Evolutionary conservation across 148 eudicot genomes (phyloP), one percentile per base, ranked within the genome.

Genomic region (Vaccinium myrtillus): DNA sequence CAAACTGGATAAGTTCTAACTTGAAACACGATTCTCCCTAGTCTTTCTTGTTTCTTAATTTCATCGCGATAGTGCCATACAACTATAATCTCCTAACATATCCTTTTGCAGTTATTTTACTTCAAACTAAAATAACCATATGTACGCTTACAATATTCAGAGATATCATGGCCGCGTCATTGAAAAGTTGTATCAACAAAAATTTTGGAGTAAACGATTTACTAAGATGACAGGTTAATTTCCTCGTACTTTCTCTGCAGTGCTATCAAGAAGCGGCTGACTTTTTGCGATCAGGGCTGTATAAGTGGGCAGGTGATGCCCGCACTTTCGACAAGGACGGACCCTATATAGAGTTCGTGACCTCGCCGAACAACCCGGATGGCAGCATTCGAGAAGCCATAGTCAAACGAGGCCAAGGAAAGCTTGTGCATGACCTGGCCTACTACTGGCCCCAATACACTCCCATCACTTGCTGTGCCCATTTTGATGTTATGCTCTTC

Each of bases 361-460:
- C 94, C 0, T 91, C 92, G 0, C 99, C 99, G 14, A 93, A 92
- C 80, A 97, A 97, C 86, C 98, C 98, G 0, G 96, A 93, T 58
- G 94, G 99, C 5, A 32, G 19, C 0, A 74, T 63, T 0, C 86
- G 93, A 36, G 88, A 91, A 48, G 82, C 92, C 10, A 88, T 91
- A 1, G 92, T 92, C 50, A 91, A 90, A 36, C 19, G 73, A 58
- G 86, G 83, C 39, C 85, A 83, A 23, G 98, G 95, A 18, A 85
- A 87, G 84, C 70, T 88, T 5, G 89, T 97, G 21, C 90, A 91
- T 85, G 99, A 97, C 79, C 92, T 93, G 74, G 99, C 98, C 32
- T 94, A 96, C 86, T 94, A 92, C 70, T 96, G 98, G 98, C 98
- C 98, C 9, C 98, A 96, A 27, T 94, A 92, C 82, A 92, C 98